Conservation (phyloP, 257 asterid genomes). For the Solanum medicagineum region DNA sequence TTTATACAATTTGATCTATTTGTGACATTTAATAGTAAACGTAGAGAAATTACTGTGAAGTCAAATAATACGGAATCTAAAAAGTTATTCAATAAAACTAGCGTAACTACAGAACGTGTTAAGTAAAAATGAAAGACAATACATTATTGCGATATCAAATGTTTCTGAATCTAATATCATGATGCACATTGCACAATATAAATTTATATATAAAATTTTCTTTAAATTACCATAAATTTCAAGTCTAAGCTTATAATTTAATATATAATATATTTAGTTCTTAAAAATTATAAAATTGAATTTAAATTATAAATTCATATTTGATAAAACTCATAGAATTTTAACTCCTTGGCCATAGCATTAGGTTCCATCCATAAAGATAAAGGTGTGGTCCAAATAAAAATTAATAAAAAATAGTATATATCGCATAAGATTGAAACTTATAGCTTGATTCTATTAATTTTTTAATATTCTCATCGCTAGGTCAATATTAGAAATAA, state of each 20-base stretch:
- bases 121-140: too few species aligned
- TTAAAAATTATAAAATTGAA: background rate
- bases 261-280: background rate
- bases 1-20: background rate
- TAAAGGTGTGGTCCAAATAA: background rate
- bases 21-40: background rate
- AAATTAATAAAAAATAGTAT: background rate
- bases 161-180: too few species aligned
- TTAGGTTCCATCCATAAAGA: background rate
- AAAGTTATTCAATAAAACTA: too few species aligned
- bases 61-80: too few species aligned
- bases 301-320: background rate
- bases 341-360: background rate
- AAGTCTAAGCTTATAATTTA: too few species aligned
- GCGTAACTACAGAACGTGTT: too few species aligned
- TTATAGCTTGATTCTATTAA: background rate
- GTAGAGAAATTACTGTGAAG: too few species aligned
- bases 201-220: too few species aligned
- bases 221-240: too few species aligned
- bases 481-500: background rate
- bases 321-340: background rate
- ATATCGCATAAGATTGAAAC: background rate
- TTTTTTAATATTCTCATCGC: background rate
- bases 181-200: too few species aligned
- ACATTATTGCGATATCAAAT: too few species aligned